Percentiles rank a stretch among this genome's conserved stretches.
Evolutionary conservation across 441 rosid genomes (phyloP).

Genomic region (Sinapis alba): DNA sequence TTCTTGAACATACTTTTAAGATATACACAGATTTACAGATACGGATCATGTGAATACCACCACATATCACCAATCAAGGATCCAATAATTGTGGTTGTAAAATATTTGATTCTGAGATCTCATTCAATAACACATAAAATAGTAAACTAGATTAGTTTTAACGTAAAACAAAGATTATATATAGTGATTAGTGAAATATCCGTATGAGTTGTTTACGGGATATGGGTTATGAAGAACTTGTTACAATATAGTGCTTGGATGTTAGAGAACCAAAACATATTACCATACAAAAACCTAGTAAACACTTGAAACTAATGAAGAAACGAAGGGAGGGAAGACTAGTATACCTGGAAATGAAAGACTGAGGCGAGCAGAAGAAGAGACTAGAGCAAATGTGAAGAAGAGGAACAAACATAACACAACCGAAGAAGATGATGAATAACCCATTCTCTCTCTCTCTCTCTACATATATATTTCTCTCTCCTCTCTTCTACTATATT

Average conservation of each 20-base stretch:
- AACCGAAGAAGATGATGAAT: conserved; percentile 25
- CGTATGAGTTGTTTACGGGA: background rate
- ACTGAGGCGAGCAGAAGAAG: conserved; percentile 50
- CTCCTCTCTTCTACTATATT: background rate
- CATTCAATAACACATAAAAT: background rate
- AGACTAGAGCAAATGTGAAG: conserved; percentile 36
- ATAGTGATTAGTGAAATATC: background rate
- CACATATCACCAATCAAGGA: background rate
- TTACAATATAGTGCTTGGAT: background rate
- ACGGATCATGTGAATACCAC: conserved; percentile 22
- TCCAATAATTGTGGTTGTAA: conserved; percentile 13
- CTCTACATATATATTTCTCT: background rate
- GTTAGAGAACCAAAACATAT: background rate
- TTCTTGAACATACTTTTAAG: background rate
- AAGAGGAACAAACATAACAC: conserved; percentile 43
- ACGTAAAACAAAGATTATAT: conserved; percentile 1
- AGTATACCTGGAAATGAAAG: conserved; percentile 47
- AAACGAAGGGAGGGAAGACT: background rate
- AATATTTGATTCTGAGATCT: conserved; percentile 12
- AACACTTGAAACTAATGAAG: background rate
- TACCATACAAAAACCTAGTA: background rate
- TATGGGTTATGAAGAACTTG: background rate
- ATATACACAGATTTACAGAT: background rate
- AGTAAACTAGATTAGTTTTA: background rate
- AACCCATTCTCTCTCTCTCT: conserved; percentile 33